phyloP scores from a whole-genome alignment of 139 green algal species.

The Coelastrella sp. region DNA sequence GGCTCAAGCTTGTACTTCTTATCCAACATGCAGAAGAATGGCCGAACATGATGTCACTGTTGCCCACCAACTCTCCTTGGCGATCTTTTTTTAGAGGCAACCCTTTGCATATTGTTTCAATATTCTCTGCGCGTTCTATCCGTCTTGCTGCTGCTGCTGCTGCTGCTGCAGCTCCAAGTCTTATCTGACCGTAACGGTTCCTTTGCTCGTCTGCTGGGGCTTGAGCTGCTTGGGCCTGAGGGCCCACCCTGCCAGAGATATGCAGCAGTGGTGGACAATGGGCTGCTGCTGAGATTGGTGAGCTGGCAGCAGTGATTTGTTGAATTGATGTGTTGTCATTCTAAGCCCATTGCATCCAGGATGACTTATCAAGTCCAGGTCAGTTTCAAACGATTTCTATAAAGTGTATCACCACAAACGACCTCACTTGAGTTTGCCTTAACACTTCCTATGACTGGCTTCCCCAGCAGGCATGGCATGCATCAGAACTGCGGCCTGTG shows the following conservation, averaged over 20 bases:
- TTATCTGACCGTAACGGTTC: conserved; percentile 43
- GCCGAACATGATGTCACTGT: too few relatives aligned
- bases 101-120: neutral
- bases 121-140: neutral
- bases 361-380: too few relatives aligned
- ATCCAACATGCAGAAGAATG: too few relatives aligned
- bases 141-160: neutral
- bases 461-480: neutral
- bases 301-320: neutral
- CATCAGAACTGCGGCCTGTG: neutral
- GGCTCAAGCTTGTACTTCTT: too few relatives aligned
- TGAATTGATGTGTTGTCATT: neutral
- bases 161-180: conserved; percentile 34
- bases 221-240: conserved; percentile 52
- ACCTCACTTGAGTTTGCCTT: too few relatives aligned
- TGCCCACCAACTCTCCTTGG: too few relatives aligned
- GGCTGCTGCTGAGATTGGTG: conserved; percentile 73
- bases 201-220: conserved; percentile 65
- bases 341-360: too few relatives aligned
- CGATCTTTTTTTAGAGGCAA: too few relatives aligned
- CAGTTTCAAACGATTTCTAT: too few relatives aligned
- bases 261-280: conserved; percentile 72
- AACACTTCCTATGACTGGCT: too few relatives aligned
- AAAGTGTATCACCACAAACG: too few relatives aligned
- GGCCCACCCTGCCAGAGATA: conserved; percentile 68